Base-by-base conservation (phyloP, 139 green algal species). In the Tetraselmis chui region DNA sequence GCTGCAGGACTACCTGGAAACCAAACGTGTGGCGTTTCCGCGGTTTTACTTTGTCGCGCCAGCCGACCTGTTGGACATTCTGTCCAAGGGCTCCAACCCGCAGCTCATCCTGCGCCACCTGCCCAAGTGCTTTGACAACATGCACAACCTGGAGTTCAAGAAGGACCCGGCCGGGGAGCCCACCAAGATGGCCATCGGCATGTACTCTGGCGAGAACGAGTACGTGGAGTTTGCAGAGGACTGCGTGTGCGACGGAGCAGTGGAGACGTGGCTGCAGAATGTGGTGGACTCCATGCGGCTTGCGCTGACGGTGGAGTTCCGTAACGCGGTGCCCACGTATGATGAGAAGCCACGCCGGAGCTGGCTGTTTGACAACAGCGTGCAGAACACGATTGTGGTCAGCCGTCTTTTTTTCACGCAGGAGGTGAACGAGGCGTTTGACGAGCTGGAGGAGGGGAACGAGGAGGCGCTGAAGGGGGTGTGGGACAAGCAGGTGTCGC, bases 11-110 rank as follows among this genome's bases (percentile, higher is more conserved):
- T 98, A 98, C 84, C 83, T 97, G 81, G 95, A 98, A 87, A 97
- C 93, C 32, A 98, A 98, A 88, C 89, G 94, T 32, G 89, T 95
- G 1, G 92, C 93, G 22, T 98, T 98, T 85, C 95, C 95, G 0
- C 90, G 95, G 23, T 98, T 98, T 87, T 98, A 98, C 88, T 98
- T 98, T 82, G 92, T 98, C 28, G 89, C 94, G 24, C 90, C 92
- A 23, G 92, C 91, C 23, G 94, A 98, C 85, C 88, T 98, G 85
- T 88, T 98, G 83, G 94, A 98, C 87, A 96, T 98, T 74, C 87
- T 98, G 29, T 93, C 91, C 79, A 96, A 96, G 88, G 95, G 94
- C 76, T 92, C 84, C 78, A 93, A 96, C 84, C 93, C 94, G 0
- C 92, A 94, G 82, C 85, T 92, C 82, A 95, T 97, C 79, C 79